A percentile compares a stretch with the other conserved stretches of the same genome.
phyloP scores from a whole-genome alignment of 2,329 filamentous ascomycete species.

The Orbilia oligospora region DNA sequence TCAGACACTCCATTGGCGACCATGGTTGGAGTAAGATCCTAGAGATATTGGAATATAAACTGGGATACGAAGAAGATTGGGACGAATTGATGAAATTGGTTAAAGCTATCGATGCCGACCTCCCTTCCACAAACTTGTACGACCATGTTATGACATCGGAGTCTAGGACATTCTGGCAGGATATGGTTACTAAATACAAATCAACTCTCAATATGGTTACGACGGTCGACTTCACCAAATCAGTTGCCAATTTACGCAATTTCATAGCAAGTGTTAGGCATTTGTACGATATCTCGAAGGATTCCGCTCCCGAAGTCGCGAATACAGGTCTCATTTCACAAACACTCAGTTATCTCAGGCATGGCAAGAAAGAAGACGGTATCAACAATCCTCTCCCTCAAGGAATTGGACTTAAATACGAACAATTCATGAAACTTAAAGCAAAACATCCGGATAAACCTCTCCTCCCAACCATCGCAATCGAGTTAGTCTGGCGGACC shows the following conservation, averaged over 20 bases:
- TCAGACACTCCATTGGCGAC: slow-evolving; percentile 42
- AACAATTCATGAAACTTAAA: slow-evolving; percentile 50
- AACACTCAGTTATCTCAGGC: slow-evolving; percentile 16
- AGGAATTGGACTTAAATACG: slow-evolving; percentile 44
- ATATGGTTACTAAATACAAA: slow-evolving; percentile 36
- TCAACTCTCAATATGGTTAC: slow-evolving; percentile 44
- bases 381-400: slow-evolving; percentile 23
- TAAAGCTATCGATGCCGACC: slow-evolving; percentile 29
- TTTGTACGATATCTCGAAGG: slow-evolving; percentile 30
- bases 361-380: slow-evolving; percentile 22
- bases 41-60: slow-evolving; percentile 14
- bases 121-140: slow-evolving; percentile 47
- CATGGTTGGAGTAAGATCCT: slow-evolving; percentile 22
- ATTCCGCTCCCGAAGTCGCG: not conserved
- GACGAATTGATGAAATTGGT: slow-evolving; percentile 20
- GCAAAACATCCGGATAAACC: slow-evolving; percentile 41
- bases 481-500: slow-evolving; percentile 52
- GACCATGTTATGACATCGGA: slow-evolving; percentile 22
- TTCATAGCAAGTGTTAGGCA: slow-evolving; percentile 37
- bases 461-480: slow-evolving; percentile 46
- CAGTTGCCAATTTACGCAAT: slow-evolving; percentile 45
- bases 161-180: slow-evolving; percentile 39
- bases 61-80: slow-evolving; percentile 46
- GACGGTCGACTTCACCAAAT: slow-evolving; percentile 41
- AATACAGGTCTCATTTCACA: slow-evolving; percentile 21